Percentiles rank a stretch among this genome's conserved stretches.
These are phyloP conservation scores for Schizonepeta tenuifolia DNA, from an alignment of 257 asterid species.

Conservation along the genomic window DNA sequence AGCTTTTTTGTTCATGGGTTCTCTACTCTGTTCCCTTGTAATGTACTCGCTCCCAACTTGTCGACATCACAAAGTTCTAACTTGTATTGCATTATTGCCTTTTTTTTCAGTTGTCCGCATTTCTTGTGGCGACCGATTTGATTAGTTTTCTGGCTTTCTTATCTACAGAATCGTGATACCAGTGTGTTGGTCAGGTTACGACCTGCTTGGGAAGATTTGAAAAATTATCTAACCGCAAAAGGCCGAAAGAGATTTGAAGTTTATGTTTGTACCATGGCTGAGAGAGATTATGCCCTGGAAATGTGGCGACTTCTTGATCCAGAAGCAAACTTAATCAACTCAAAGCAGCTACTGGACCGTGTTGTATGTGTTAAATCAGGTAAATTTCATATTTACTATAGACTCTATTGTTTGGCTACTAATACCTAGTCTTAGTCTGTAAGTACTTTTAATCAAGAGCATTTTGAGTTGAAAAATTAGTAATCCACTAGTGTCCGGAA, in stretches of 20 bases:
- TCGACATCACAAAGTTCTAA: slow-evolving; percentile 11
- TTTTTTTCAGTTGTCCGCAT: not conserved
- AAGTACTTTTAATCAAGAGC: not conserved
- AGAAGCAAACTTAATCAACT: slow-evolving; percentile 68
- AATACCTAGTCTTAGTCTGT: slow-evolving; percentile 4
- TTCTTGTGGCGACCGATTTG: slow-evolving; percentile 19
- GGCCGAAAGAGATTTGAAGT: slow-evolving; percentile 98
- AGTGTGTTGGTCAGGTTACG: slow-evolving; percentile 95
- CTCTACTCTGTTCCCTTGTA: slow-evolving; percentile 25
- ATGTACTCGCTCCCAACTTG: slow-evolving; percentile 30
- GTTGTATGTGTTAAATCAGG: slow-evolving; percentile 96
- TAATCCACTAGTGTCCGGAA: not conserved
- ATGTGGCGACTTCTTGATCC: slow-evolving; percentile 99
- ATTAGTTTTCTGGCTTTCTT: slow-evolving; percentile 31
- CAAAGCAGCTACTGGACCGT: slow-evolving; percentile 77
- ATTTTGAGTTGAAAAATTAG: slow-evolving; percentile 13
- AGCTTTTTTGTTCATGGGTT: slow-evolving; percentile 15
- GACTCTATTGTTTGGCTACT: slow-evolving; percentile 18
- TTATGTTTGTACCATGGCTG: slow-evolving; percentile 98
- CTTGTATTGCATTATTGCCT: slow-evolving; percentile 3
- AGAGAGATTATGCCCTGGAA: slow-evolving; percentile 97
- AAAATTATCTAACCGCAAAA: slow-evolving; percentile 80
- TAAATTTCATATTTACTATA: slow-evolving; percentile 27
- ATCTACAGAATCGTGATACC: slow-evolving; percentile 85
- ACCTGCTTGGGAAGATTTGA: slow-evolving; percentile 98